These are phyloP conservation scores for Didymella keratinophila DNA, from an alignment of 2,329 filamentous ascomycete species.

Conservation along the genomic window DNA sequence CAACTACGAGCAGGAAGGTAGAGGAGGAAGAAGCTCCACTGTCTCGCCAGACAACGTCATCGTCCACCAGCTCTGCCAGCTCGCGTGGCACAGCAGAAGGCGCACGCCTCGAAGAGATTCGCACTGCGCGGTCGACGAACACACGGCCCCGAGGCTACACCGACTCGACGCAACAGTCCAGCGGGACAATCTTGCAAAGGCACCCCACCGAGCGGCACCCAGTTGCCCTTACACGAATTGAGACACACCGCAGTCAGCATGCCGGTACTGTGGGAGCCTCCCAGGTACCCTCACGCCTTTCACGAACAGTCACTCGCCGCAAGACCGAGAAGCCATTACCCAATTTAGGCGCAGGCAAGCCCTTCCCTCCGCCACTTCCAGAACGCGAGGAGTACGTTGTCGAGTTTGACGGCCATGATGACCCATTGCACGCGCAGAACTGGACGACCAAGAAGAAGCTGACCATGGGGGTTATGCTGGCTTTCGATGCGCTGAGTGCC, in stretches of 20 bases:
- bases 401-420: conserved; percentile 81
- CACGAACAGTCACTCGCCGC: conserved; percentile 51
- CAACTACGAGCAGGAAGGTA: conserved; percentile 14
- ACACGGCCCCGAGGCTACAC: conserved; percentile 30
- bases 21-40: conserved; percentile 35
- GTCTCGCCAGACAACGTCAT: conserved; percentile 35
- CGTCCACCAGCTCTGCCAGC: conserved; percentile 31
- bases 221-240: conserved; percentile 74
- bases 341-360: conserved; percentile 73
- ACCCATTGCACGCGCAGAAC: conserved; percentile 87
- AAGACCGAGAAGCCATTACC: conserved; percentile 65
- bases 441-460: conserved; percentile 84
- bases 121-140: conserved; percentile 34
- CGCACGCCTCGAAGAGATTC: conserved; percentile 40
- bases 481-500: conserved; percentile 74
- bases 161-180: conserved; percentile 29
- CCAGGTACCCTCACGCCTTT: conserved; percentile 50
- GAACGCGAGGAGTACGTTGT: conserved; percentile 81
- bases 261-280: conserved; percentile 69
- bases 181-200: conserved; percentile 33
- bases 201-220: conserved; percentile 67
- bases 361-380: conserved; percentile 74
- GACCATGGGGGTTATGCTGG: conserved; percentile 70
- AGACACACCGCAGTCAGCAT: conserved; percentile 76
- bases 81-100: conserved; percentile 23